These are phyloP conservation scores for Trametes cinnabarina DNA, from an alignment of 768 basidiomycete genomes.

Conservation along the genomic window DNA sequence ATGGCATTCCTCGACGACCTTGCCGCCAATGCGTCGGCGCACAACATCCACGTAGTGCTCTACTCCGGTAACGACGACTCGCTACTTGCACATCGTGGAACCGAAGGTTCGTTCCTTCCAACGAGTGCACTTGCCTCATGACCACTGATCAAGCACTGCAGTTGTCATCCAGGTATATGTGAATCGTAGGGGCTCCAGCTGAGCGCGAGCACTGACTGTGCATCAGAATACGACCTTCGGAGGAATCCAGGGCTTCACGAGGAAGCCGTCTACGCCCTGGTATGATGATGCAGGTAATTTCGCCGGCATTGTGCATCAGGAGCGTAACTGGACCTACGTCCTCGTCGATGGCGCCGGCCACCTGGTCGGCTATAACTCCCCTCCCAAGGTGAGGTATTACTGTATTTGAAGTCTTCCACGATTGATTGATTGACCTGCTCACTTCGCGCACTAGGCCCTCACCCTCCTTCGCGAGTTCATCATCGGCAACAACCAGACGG, in stretches of 20 bases:
- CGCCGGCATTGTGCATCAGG: slow-evolving; percentile 72
- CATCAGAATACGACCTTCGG: slow-evolving; percentile 75
- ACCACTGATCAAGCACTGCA: not conserved
- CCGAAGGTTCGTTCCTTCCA: slow-evolving; percentile 48
- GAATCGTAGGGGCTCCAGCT: too few species aligned
- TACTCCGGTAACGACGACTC: slow-evolving; percentile 72
- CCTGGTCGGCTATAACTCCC: slow-evolving; percentile 37
- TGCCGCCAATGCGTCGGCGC: slow-evolving; percentile 60
- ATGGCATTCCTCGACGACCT: slow-evolving; percentile 64
- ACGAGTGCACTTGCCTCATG: not conserved
- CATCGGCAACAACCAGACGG: slow-evolving; percentile 58
- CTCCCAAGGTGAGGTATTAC: slow-evolving; percentile 48
- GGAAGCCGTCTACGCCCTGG: slow-evolving; percentile 69
- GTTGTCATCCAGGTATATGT: slow-evolving; percentile 49
- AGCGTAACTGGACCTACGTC: slow-evolving; percentile 55
- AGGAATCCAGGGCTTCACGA: slow-evolving; percentile 71
- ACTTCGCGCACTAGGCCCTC: slow-evolving; percentile 56
- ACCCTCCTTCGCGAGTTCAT: slow-evolving; percentile 66
- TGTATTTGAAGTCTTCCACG: not conserved
- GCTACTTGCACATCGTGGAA: slow-evolving; percentile 59
- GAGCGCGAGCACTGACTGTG: not conserved
- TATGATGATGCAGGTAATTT: slow-evolving; percentile 53
- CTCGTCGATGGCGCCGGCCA: slow-evolving; percentile 41
- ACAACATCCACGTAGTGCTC: slow-evolving; percentile 51
- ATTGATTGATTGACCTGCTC: too few species aligned